Base-by-base conservation (phyloP, 345 rosid species). In the Mangifera indica region DNA sequence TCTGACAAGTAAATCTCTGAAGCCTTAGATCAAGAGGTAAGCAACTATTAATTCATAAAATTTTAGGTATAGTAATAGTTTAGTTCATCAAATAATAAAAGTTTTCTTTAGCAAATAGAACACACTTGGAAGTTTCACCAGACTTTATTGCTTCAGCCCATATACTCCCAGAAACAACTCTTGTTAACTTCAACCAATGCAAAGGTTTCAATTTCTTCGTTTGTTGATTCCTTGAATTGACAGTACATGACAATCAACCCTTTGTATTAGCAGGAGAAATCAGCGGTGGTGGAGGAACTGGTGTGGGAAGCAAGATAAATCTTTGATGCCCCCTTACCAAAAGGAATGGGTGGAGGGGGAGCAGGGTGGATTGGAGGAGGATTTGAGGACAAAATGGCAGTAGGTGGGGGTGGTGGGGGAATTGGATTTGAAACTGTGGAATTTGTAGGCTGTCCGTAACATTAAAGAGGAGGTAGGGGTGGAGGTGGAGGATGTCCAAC, bases 171-270 rank as follows among this genome's bases (percentile, higher is more conserved):
- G 86, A 89, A 22, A 90, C 93, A 40, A 97, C 97, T 88, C 93
- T 94, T 65, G 94, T 79, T 69, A 94, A 72, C 85, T 94, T 94
- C 85, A 94, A 81, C 98, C 98, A 94, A 83, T 94, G 98, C 82
- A 91, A 80, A 12, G 98, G 97, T 83, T 94, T 94, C 72, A 94
- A 80, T 83, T 94, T 94, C 77, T 91, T 94, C 57, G 84, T 64
- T 63, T 87, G 89, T 67, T 81, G 69, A 70, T 69, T 81, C 83
- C 76, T 92, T 51, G 80, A 78, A 81, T 76, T 78, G 73, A 88
- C 74, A 63, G 84, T 71, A 45, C 97, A 97, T 34, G 91, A 82
- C 75, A 90, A 79, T 71, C 92, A 79, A 15, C 96, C 91, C 80
- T 82, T 94, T 75, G 84, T 78, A 54, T 72, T 78, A 18, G 85